phyloP scores from a whole-genome alignment of 768 basidiomycete genomes.

The Trametes gibbosa region DNA sequence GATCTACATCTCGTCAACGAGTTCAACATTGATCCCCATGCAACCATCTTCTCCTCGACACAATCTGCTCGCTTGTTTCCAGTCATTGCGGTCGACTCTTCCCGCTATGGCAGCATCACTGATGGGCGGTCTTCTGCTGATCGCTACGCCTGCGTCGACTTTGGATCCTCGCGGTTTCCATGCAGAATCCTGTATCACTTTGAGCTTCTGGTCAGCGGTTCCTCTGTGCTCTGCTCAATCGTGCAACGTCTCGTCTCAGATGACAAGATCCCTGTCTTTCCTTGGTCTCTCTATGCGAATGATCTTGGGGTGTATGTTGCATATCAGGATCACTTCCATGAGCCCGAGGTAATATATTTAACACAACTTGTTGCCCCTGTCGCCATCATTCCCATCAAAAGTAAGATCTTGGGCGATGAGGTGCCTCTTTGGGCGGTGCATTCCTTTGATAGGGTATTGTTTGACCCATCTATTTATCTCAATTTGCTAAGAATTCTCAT shows the following conservation, averaged over 20 bases:
- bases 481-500: background rate
- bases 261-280: background rate
- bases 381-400: background rate
- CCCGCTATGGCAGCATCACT: background rate
- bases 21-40: background rate
- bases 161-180: background rate
- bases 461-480: too few relatives aligned
- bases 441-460: background rate
- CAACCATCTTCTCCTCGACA: background rate
- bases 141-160: background rate
- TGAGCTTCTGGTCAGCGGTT: background rate
- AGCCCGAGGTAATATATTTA: background rate
- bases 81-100: background rate
- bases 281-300: background rate
- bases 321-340: background rate
- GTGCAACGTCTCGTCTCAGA: background rate
- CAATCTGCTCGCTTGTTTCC: background rate
- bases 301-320: background rate
- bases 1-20: background rate
- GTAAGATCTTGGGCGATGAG: background rate
- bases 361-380: background rate
- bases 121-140: background rate
- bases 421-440: background rate
- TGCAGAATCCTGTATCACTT: background rate
- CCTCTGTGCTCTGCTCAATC: background rate